These are phyloP conservation scores for Gymnopilus dilepis DNA, from an alignment of 768 basidiomycete genomes.

Conservation along the genomic window DNA sequence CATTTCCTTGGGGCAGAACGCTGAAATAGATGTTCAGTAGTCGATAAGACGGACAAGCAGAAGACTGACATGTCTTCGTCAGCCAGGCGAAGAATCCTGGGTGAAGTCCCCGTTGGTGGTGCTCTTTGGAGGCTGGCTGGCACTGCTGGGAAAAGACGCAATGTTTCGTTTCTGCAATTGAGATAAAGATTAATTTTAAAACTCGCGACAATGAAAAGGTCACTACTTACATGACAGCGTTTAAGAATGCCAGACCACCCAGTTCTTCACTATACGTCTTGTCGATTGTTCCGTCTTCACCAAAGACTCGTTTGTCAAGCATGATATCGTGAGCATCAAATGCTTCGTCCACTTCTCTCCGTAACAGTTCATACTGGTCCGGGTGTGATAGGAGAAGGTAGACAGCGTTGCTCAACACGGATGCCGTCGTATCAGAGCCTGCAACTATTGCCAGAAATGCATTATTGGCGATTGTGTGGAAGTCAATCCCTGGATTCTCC, in stretches of 20 bases:
- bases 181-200: background rate
- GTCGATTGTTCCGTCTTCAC: background rate
- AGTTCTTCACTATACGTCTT: constrained; percentile 19
- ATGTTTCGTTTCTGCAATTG: constrained; percentile 36
- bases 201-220: no score
- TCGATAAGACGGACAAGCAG: background rate
- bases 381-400: constrained; percentile 31
- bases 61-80: constrained; percentile 21
- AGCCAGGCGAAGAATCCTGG: constrained; percentile 24
- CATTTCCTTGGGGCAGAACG: constrained; percentile 40
- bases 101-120: constrained; percentile 31
- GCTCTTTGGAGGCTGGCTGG: constrained; percentile 36
- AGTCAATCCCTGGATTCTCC: constrained; percentile 9
- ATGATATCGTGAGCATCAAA: constrained; percentile 13
- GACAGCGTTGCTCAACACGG: constrained; percentile 26
- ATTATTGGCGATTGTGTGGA: constrained; percentile 18
- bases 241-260: constrained; percentile 29
- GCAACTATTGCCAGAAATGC: constrained; percentile 31
- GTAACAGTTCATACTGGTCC: constrained; percentile 25
- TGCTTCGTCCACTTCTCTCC: constrained; percentile 30
- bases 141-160: constrained; percentile 42
- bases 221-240: constrained; percentile 38
- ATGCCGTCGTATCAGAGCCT: constrained; percentile 33
- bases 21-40: constrained; percentile 24
- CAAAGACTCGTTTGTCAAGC: background rate